Conservation (phyloP, 306 rosid genomes). For the Vigna angularis region DNA sequence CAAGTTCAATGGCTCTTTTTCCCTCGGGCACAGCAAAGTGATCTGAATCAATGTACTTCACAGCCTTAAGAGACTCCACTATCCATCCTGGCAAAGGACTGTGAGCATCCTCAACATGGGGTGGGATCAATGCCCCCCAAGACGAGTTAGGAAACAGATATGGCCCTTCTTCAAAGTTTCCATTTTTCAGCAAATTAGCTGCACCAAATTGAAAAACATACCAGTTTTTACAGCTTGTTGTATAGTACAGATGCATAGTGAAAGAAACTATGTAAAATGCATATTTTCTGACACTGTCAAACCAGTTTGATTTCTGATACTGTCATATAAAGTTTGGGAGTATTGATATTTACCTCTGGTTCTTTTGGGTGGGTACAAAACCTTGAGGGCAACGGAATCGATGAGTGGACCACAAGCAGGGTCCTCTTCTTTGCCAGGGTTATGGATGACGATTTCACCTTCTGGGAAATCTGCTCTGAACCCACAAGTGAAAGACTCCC, state of each 20-base stretch:
- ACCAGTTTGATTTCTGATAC: no score
- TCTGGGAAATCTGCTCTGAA: conserved; percentile 58
- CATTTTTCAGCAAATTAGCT: conserved; percentile 79
- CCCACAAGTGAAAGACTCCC: conserved; percentile 79
- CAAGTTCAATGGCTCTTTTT: conserved; percentile 72
- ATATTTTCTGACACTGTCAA: no score
- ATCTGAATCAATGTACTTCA: conserved; percentile 75
- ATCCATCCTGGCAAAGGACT: conserved; percentile 89
- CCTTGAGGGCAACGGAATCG: conserved; percentile 69
- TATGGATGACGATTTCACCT: conserved; percentile 60
- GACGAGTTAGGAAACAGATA: conserved; percentile 62
- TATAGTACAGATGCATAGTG: not conserved
- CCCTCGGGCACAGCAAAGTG: conserved; percentile 75
- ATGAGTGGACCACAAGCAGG: conserved; percentile 90
- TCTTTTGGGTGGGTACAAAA: conserved; percentile 63
- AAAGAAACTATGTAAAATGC: not conserved
- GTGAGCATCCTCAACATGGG: conserved; percentile 71
- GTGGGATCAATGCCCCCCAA: conserved; percentile 78
- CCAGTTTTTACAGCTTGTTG: not conserved
- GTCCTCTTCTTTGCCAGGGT: conserved; percentile 71
- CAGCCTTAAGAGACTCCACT: conserved; percentile 83
- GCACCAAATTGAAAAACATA: conserved; percentile 4
- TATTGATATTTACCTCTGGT: conserved; percentile 49
- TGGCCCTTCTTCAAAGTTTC: conserved; percentile 83
- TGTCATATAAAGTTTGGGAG: not conserved